Evolutionary conservation across 2,329 filamentous ascomycete species (phyloP), one percentile per base, ranked within the genome.

Genomic region (Dactylonectria macrodidyma): DNA sequence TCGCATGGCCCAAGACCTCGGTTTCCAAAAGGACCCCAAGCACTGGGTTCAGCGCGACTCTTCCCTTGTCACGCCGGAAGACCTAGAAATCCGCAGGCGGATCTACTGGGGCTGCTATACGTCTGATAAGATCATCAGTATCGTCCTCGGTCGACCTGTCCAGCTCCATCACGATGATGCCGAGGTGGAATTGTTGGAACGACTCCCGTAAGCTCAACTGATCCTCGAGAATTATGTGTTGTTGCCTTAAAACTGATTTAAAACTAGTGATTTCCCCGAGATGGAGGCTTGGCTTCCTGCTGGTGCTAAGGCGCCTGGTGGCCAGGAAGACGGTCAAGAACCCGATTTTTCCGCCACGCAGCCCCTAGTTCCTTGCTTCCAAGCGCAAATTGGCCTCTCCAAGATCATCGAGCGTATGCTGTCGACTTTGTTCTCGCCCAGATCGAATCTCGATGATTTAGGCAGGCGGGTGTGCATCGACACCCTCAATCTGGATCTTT

Each of bases 91-190:
- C 3, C 70, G 76, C 1, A 55, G 76, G 5, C 73, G 76, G 1
- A 78, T 78, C 16, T 78, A 76, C 55, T 78, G 77, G 77, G 76
- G 76, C 14, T 77, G 73, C 34, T 78, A 78, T 55, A 67, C 71
- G 14, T 77, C 75, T 0, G 76, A 78, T 47, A 78, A 78, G 48
- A 36, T 75, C 12, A 72, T 74, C 10, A 75, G 71, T 24, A 59
- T 71, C 9, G 62, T 71, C 1, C 54, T 75, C 3, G 73, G 70
- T 0, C 67, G 66, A 9, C 66, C 71, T 0, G 66, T 73, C 2
- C 66, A 73, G 24, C 59, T 73, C 5, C 59, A 54, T 5, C 62
- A 68, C 11, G 60, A 69, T 1, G 69, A 64, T 11, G 69, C 62
- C 8, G 67, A 74, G 38, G 72, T 64, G 24, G 46, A 64, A 16